These are phyloP conservation scores for Cladobotryum protrusum DNA, from an alignment of 2,329 filamentous ascomycete genomes.

Conservation along the genomic window DNA sequence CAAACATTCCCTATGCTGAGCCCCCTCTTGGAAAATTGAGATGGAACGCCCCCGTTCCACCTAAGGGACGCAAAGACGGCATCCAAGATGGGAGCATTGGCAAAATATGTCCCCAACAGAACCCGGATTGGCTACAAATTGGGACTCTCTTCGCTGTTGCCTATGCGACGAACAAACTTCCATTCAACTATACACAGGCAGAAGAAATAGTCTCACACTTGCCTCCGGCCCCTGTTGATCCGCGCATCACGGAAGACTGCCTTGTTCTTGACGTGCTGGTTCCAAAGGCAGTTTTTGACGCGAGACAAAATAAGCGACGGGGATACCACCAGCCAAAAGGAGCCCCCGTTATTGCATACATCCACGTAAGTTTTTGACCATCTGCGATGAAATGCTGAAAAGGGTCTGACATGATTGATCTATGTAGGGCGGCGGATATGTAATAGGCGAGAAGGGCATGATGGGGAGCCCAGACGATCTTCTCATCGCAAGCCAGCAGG, in stretches of 20 bases:
- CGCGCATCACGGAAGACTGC: slow-evolving; percentile 5
- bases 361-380: slow-evolving; percentile 1
- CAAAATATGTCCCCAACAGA: slow-evolving; percentile 8
- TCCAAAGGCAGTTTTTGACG: slow-evolving; percentile 2
- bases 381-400: background rate
- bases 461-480: background rate
- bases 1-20: slow-evolving; percentile 7
- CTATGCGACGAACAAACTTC: background rate
- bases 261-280: slow-evolving; percentile 9
- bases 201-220: background rate
- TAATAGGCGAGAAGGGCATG: slow-evolving; percentile 8
- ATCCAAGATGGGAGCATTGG: slow-evolving; percentile 8
- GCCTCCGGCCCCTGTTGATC: slow-evolving; percentile 1
- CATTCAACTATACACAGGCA: slow-evolving; percentile 5
- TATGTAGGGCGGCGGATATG: slow-evolving; percentile 5
- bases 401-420: background rate
- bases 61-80: slow-evolving; percentile 1
- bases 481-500: slow-evolving; percentile 4
- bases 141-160: background rate
- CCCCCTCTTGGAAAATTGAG: slow-evolving; percentile 4
- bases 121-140: slow-evolving; percentile 1
- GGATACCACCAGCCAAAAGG: background rate
- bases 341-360: slow-evolving; percentile 8
- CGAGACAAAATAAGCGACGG: background rate
- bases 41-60: slow-evolving; percentile 1